Base-by-base conservation (phyloP, 202 grass and related monocot species). In the Panicum virgatum region DNA sequence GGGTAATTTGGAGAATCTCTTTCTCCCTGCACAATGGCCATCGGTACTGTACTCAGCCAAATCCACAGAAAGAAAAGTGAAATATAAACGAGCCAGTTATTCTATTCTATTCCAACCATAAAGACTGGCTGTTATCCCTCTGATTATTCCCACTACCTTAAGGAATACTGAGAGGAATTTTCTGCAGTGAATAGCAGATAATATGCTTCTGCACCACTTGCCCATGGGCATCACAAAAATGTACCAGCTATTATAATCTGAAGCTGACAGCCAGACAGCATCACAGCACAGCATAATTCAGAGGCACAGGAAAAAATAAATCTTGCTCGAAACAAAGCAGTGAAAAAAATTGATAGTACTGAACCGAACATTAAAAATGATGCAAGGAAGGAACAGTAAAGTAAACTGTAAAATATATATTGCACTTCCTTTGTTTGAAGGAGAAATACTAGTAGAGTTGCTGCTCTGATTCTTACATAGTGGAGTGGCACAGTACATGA, bases 1-100 rank as follows among this genome's bases (percentile, higher is more conserved):
- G 36, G 30, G 74, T 90, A 83, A 79, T 75, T 47, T 75, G 83
- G 67, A 79, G 88, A 90, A 75, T 79, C 74, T 48, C 88, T 90
- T 83, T 86, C 83, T 79, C 34, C 50, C 12, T 32, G 60, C 83
- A 79, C 79, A 86, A 53, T 60, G 72, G 37, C 52, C 66, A 34
- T 75, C 80, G 38, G 32, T 40, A 23, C 74, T 57, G 34, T 66
- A 30, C 69, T 43, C 42, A 47, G 59, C 50, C 76, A 57, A 52
- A 42, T 56, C 45, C 50, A 6, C 44, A 63, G 40, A 67, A 36
- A 56, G 30, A 70, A 25, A 73, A 15, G 73, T 44, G 29, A 47
- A 20, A 9, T 8, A 38, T 29, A 50, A 72, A 71, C 20, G 39
- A 77, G 25, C 14, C 78, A 53, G 37, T 79, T 82, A 68, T 82